Evolutionary conservation across 805 yeast genomes (phyloP), one percentile per base, ranked within the genome.

Genomic region (Pichia phayaonensis): DNA sequence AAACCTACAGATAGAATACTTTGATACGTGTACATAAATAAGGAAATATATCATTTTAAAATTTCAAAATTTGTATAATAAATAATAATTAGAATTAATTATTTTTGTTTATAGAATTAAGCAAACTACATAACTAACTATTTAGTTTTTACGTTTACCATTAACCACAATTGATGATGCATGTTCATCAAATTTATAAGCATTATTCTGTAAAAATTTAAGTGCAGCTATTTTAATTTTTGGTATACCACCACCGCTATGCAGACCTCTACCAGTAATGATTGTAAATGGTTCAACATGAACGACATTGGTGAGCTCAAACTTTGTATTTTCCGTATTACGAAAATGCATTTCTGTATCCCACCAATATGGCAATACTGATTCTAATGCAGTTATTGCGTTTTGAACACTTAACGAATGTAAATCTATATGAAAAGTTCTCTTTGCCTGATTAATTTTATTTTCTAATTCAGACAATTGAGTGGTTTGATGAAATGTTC

Each of bases 211-310:
- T 40, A 86, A 66, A 54, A 67, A 62, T 20, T 62, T 68, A 43
- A 66, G 64, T 3, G 83, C 77, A 2, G 72, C 59, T 1, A 54
- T 62, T 51, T 72, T 72, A 18, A 85, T 71, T 52, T 68, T 74
- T 1, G 85, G 71, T 1, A 68, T 60, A 0, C 89, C 87, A 6
- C 76, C 79, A 1, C 61, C 69, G 44, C 87, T 81, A 62, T 86
- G 94, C 7, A 81, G 58, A 0, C 94, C 94, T 55, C 87, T 65
- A 0, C 94, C 92, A 0, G 92, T 83, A 13, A 84, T 65, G 0
- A 85, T 65, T 1, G 53, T 61, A 8, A 84, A 58, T 0, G 78
- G 76, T 1, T 64, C 68, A 1, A 77, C 71, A 60, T 70, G 69
- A 12, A 58, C 50, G 0, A 74, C 81, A 27, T 62, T 64, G 0